phyloP scores from a whole-genome alignment of 164 flowering plant genomes.

The Tetracentron sinense region DNA sequence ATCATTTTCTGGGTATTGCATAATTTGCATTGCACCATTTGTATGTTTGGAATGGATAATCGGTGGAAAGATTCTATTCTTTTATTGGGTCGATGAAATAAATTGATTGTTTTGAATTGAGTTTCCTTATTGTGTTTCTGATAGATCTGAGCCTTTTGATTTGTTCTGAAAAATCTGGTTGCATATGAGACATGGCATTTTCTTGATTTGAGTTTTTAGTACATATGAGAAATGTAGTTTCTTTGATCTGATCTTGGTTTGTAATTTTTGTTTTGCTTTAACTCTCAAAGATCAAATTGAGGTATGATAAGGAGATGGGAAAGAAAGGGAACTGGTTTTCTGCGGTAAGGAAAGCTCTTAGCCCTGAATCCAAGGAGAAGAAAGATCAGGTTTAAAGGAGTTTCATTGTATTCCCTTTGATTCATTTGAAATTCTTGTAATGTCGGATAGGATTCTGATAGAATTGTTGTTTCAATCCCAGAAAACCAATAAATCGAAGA shows the following conservation, averaged over 20 bases:
- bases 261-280: neutral
- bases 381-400: slow-evolving; percentile 36
- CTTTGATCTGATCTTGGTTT: slow-evolving; percentile 15
- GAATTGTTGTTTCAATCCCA: slow-evolving; percentile 15
- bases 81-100: neutral
- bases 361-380: slow-evolving; percentile 41
- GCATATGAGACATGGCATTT: too few species aligned
- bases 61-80: neutral
- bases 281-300: slow-evolving; percentile 9
- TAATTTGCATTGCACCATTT: too few species aligned
- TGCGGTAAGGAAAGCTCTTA: slow-evolving; percentile 53
- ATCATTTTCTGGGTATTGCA: neutral
- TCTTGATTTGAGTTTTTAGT: neutral
- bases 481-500: slow-evolving; percentile 53
- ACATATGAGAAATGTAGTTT: neutral
- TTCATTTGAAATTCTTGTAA: neutral
- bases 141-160: too few species aligned
- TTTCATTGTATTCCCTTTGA: neutral
- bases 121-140: too few species aligned
- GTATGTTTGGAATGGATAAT: neutral
- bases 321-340: slow-evolving; percentile 54
- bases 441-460: neutral
- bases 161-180: too few species aligned
- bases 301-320: slow-evolving; percentile 43
- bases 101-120: too few species aligned